These are phyloP conservation scores for Backusella parvicylindrica DNA, from an alignment of 192 early-diverging fungal species.

Conservation along the genomic window DNA sequence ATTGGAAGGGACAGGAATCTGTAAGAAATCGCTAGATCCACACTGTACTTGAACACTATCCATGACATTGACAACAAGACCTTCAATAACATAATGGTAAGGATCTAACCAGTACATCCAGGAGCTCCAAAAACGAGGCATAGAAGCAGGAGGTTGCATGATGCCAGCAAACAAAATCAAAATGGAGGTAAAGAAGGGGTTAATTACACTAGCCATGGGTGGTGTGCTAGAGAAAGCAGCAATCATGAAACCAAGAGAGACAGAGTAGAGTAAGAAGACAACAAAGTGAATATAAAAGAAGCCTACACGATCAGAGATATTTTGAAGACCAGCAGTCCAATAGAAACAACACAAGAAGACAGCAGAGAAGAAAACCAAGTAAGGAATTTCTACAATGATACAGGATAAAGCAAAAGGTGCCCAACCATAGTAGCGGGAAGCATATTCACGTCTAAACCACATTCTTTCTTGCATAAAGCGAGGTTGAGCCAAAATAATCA, in stretches of 20 bases:
- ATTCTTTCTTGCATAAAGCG: constrained; percentile 56
- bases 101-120: constrained; percentile 68
- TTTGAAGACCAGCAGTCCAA: constrained; percentile 57
- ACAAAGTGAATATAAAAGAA: constrained; percentile 61
- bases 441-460: constrained; percentile 60
- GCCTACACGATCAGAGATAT: constrained; percentile 43
- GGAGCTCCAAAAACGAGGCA: constrained; percentile 58
- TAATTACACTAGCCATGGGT: constrained; percentile 56
- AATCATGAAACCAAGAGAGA: constrained; percentile 65
- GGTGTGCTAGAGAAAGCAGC: constrained; percentile 53
- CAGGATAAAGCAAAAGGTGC: constrained; percentile 58
- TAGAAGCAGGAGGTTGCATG: constrained; percentile 49
- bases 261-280: constrained; percentile 50
- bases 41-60: constrained; percentile 46
- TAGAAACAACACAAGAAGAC: constrained; percentile 58
- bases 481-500: constrained; percentile 64
- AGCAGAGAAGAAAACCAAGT: constrained; percentile 47
- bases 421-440: constrained; percentile 64
- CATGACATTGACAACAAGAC: constrained; percentile 56
- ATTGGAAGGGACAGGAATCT: constrained; percentile 41
- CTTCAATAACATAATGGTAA: constrained; percentile 59
- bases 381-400: constrained; percentile 60
- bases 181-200: constrained; percentile 59
- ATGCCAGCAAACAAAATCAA: constrained; percentile 62
- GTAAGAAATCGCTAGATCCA: constrained; percentile 36